phyloP scores from a whole-genome alignment of 495 filamentous ascomycete genomes.

The Amniculicola lignicola region DNA sequence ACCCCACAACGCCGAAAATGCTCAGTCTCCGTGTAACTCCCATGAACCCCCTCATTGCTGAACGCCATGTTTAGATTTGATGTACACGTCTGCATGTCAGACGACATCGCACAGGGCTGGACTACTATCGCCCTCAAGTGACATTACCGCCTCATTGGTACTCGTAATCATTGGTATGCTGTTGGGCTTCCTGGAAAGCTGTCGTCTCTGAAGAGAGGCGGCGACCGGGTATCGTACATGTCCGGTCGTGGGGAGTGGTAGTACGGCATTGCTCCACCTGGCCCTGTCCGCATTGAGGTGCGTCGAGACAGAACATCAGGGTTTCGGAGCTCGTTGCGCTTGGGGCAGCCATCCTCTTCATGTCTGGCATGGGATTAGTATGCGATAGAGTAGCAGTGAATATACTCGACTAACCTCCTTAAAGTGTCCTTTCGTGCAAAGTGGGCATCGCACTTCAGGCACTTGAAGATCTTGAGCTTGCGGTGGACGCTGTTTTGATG shows the following conservation, averaged over 20 bases:
- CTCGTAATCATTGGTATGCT: constrained; percentile 5
- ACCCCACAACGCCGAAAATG: constrained; percentile 14
- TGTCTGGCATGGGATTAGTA: constrained; percentile 51
- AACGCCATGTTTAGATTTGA: constrained; percentile 9
- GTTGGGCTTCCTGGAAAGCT: constrained; percentile 19
- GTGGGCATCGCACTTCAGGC: constrained; percentile 65
- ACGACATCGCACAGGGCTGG: neutral
- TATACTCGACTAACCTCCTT: constrained; percentile 56
- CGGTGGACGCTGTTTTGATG: constrained; percentile 69
- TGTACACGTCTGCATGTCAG: constrained; percentile 11
- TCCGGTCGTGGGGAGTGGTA: constrained; percentile 21
- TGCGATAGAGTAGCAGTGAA: neutral
- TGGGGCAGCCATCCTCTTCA: constrained; percentile 75
- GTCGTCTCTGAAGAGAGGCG: constrained; percentile 28
- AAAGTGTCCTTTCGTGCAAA: constrained; percentile 85
- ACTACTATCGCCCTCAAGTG: neutral
- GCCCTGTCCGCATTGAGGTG: constrained; percentile 10
- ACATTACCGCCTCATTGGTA: neutral
- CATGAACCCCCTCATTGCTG: neutral
- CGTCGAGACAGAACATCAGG: constrained; percentile 5
- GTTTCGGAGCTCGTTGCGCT: constrained; percentile 57
- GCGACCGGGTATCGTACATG: constrained; percentile 17
- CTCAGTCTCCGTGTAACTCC: constrained; percentile 12
- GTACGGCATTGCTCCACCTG: constrained; percentile 10
- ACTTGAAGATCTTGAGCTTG: constrained; percentile 58